Evolutionary conservation across 371 early-diverging fungal genomes (phyloP).

Genomic region (Zychaea mexicana): DNA sequence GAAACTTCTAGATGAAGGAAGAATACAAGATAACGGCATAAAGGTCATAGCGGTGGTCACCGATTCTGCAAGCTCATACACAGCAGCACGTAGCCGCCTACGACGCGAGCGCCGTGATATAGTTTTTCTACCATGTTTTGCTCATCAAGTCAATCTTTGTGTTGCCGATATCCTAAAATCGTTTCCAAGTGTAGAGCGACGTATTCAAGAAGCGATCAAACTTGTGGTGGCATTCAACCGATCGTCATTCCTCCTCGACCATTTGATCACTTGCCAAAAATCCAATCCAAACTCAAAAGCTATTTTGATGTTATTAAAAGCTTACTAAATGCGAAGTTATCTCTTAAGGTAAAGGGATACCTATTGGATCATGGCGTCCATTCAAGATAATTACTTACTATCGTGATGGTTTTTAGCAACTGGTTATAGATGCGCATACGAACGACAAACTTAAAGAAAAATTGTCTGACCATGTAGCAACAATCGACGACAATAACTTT

Average conservation of each 20-base stretch:
- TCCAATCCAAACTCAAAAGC: background rate
- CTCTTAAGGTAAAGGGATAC: too few relatives aligned
- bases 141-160: too few relatives aligned
- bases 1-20: background rate
- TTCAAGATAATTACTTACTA: too few relatives aligned
- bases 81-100: background rate
- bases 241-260: too few relatives aligned
- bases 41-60: background rate
- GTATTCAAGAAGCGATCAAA: background rate
- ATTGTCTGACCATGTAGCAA: background rate
- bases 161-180: background rate
- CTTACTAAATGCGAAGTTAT: too few relatives aligned
- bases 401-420: too few relatives aligned
- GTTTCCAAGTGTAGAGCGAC: background rate
- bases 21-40: background rate
- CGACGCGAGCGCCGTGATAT: background rate
- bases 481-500: background rate
- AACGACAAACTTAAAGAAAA: background rate
- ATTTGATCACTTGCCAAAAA: background rate
- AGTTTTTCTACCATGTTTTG: background rate
- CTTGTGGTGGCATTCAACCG: background rate
- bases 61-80: background rate
- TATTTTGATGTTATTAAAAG: too few relatives aligned
- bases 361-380: too few relatives aligned
- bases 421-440: too few relatives aligned